Evolutionary conservation across 139 green algal species (phyloP).

Genomic region (Tetradesmus lagerheimii): DNA sequence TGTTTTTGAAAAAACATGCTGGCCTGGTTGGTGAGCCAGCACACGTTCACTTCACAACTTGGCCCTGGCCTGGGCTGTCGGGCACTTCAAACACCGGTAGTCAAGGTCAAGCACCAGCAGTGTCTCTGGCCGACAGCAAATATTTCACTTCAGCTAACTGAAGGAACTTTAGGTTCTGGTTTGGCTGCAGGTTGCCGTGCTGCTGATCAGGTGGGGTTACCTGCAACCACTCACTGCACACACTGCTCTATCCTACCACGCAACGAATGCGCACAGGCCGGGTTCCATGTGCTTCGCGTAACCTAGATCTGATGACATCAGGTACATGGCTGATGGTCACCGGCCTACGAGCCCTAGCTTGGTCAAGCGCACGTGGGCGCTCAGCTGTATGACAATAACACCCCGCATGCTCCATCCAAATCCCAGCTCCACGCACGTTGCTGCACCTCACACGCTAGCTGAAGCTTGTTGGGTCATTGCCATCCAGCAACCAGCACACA

Average conservation of each 20-base stretch:
- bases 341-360: neutral
- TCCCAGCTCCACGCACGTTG: neutral
- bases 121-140: neutral
- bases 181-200: neutral
- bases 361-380: neutral
- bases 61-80: too few relatives aligned
- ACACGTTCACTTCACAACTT: too few relatives aligned
- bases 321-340: neutral
- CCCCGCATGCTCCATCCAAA: neutral
- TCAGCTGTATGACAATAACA: neutral
- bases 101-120: neutral
- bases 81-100: neutral
- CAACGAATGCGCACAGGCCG: neutral
- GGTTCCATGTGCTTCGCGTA: neutral
- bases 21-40: too few relatives aligned
- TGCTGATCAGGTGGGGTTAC: neutral
- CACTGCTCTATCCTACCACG: neutral
- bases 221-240: neutral
- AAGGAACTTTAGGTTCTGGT: too few relatives aligned
- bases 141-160: too few relatives aligned
- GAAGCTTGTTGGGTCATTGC: neutral
- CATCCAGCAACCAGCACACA: conserved; percentile 1
- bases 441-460: neutral
- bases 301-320: neutral
- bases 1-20: too few relatives aligned